Percentiles rank a stretch among this genome's conserved stretches.
Evolutionary conservation across 352 stramenopile species (phyloP).

Genomic region (Globisporangium yorkense): DNA sequence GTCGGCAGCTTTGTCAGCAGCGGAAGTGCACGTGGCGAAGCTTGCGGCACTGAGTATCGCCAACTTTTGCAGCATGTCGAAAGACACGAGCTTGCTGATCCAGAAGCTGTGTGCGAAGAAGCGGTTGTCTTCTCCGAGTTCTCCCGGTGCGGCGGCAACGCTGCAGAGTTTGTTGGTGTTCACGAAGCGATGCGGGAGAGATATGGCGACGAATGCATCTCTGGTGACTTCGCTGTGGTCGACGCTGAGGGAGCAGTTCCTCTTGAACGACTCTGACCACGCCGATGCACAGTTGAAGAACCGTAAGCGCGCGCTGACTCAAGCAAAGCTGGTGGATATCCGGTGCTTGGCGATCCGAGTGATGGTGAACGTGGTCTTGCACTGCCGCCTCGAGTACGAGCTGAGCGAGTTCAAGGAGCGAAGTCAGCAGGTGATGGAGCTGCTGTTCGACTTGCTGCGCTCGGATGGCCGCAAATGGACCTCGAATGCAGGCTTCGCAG

Average conservation of each 20-base stretch:
- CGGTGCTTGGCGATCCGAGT: slow-evolving; percentile 59
- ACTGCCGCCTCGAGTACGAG: slow-evolving; percentile 20
- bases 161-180: slow-evolving; percentile 66
- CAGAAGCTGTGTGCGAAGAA: slow-evolving; percentile 51
- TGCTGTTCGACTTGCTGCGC: slow-evolving; percentile 59
- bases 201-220: slow-evolving; percentile 17
- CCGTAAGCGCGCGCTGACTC: slow-evolving; percentile 17
- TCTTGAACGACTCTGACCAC: slow-evolving; percentile 11
- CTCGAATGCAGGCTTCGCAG: slow-evolving; percentile 26
- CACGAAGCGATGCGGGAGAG: slow-evolving; percentile 38
- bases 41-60: slow-evolving; percentile 42
- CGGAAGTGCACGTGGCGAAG: slow-evolving; percentile 41
- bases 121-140: slow-evolving; percentile 20
- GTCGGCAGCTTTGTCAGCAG: slow-evolving; percentile 17
- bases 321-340: slow-evolving; percentile 32
- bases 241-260: slow-evolving; percentile 38
- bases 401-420: slow-evolving; percentile 14
- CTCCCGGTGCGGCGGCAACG: slow-evolving; percentile 19
- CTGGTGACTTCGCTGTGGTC: slow-evolving; percentile 38
- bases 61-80: slow-evolving; percentile 34
- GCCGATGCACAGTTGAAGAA: not conserved
- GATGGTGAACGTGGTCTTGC: slow-evolving; percentile 49
- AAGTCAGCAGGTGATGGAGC: slow-evolving; percentile 30
- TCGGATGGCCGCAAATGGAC: slow-evolving; percentile 48
- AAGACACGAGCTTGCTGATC: slow-evolving; percentile 32